Evolutionary conservation across 2,329 filamentous ascomycete genomes (phyloP).

Genomic region (Verticillium albo-atrum): DNA sequence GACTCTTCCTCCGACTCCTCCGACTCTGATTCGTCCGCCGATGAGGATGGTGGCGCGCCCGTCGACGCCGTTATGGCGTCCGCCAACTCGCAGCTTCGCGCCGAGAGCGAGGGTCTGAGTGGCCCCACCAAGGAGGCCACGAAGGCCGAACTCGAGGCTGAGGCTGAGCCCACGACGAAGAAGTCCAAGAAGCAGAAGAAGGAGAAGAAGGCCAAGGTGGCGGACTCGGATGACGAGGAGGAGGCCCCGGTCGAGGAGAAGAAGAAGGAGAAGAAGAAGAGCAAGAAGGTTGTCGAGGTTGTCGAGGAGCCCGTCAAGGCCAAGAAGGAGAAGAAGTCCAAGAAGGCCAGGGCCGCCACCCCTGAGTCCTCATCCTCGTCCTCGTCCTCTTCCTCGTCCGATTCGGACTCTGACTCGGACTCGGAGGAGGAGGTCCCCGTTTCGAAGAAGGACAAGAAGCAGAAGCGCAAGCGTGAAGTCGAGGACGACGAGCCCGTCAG

Average conservation of each 20-base stretch:
- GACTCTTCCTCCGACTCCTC: conserved; percentile 4
- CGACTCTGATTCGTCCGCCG: conserved; percentile 9
- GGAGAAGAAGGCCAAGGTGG: conserved; percentile 8
- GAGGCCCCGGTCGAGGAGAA: background rate
- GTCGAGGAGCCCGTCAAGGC: conserved; percentile 14
- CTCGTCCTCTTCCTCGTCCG: too few species aligned
- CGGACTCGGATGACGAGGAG: conserved; percentile 3
- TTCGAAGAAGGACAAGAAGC: conserved; percentile 19
- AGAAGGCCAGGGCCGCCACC: conserved; percentile 4
- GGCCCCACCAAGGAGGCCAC: conserved; percentile 4
- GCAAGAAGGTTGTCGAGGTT: conserved; percentile 6
- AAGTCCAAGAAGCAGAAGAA: conserved; percentile 27
- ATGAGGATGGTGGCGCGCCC: conserved; percentile 13
- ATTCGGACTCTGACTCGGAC: conserved; percentile 6
- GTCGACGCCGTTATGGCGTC: conserved; percentile 18
- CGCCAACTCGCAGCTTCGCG: conserved; percentile 10
- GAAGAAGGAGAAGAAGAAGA: conserved; percentile 13
- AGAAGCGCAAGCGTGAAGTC: conserved; percentile 12
- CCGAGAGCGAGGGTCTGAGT: conserved; percentile 9
- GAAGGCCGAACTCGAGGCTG: background rate
- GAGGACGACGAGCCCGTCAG: conserved; percentile 18
- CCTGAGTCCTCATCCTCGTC: too few species aligned
- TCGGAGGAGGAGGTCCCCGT: conserved; percentile 11
- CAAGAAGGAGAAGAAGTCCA: conserved; percentile 13
- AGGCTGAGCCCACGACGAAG: conserved; percentile 18